Evolutionary conservation across 371 early-diverging fungal genomes (phyloP).

Genomic region (Rhizopus sp.): DNA sequence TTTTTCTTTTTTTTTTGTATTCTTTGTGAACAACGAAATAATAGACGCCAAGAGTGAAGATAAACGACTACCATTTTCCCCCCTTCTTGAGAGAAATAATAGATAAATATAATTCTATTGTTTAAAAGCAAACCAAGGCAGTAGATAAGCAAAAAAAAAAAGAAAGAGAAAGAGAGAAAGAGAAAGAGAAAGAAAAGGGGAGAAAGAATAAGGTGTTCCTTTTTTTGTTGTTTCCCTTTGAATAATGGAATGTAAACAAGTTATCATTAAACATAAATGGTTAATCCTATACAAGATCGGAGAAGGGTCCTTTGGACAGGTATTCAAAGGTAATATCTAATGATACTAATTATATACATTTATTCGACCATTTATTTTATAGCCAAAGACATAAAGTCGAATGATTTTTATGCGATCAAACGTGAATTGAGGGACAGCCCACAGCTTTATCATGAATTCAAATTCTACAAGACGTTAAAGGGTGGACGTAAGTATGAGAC

Average conservation of each 20-base stretch:
- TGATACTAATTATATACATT: conserved; percentile 5
- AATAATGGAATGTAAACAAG: conserved; percentile 26
- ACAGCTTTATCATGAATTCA: conserved; percentile 57
- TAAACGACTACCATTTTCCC: no score
- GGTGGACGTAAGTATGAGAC: conserved; percentile 51
- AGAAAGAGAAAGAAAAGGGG: background rate
- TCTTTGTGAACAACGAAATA: background rate
- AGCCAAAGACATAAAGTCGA: conserved; percentile 48
- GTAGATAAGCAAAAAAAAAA: background rate
- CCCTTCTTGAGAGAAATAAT: no score
- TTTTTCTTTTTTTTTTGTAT: conserved; percentile 1
- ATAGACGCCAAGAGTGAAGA: no score
- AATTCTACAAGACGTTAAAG: conserved; percentile 51
- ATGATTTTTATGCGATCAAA: conserved; percentile 58
- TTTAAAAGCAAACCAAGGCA: background rate
- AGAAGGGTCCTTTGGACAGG: conserved; percentile 66
- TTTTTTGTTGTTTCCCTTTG: conserved; percentile 7
- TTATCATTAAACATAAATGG: conserved; percentile 60
- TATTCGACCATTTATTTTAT: conserved; percentile 2
- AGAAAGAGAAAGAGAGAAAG: conserved; percentile 4
- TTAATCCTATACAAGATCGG: conserved; percentile 60
- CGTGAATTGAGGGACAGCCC: conserved; percentile 51
- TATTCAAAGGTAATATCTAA: conserved; percentile 52
- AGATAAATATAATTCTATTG: no score
- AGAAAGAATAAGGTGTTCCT: conserved; percentile 1